Percentiles rank a stretch among this genome's conserved stretches.
These are phyloP conservation scores for Quercus glauca DNA, from an alignment of 306 rosid species.

Conservation along the genomic window DNA sequence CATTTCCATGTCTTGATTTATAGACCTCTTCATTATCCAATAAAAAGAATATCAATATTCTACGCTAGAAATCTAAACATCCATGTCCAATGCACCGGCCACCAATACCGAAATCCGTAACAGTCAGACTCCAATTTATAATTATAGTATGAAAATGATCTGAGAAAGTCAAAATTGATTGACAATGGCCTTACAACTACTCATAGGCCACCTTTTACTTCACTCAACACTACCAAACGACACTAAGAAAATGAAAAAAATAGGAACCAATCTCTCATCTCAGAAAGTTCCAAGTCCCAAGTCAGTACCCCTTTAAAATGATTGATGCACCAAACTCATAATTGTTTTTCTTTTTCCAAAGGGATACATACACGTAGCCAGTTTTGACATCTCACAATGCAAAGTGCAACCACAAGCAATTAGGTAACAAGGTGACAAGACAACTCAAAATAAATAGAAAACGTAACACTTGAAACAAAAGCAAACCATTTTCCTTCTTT, in stretches of 20 bases:
- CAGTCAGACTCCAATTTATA: not conserved
- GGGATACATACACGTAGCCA: conserved; percentile 2
- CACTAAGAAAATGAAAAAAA: not conserved
- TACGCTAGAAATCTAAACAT: not conserved
- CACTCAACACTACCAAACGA: conserved; percentile 52
- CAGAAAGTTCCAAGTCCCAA: conserved; percentile 11
- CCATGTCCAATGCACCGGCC: not conserved
- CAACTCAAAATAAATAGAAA: conserved; percentile 18
- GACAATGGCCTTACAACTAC: conserved; percentile 48
- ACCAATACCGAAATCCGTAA: conserved; percentile 3
- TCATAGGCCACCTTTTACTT: conserved; percentile 44
- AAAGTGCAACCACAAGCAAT: conserved; percentile 15
- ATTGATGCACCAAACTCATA: conserved; percentile 25
- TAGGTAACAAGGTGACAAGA: conserved; percentile 37
- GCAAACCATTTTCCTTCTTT: conserved; percentile 65
- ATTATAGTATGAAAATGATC: not conserved
- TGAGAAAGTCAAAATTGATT: conserved; percentile 25
- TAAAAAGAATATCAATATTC: too few relatives aligned
- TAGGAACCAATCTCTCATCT: conserved; percentile 14
- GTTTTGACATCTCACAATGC: conserved; percentile 7
- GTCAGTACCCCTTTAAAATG: conserved; percentile 35
- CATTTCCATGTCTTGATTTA: not conserved
- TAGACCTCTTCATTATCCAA: too few relatives aligned
- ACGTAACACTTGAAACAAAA: conserved; percentile 55
- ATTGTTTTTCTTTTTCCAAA: not conserved